Percentiles rank a stretch among this genome's conserved stretches.
phyloP scores from a whole-genome alignment of 805 yeast genomes.

The Starmerella stellata region DNA sequence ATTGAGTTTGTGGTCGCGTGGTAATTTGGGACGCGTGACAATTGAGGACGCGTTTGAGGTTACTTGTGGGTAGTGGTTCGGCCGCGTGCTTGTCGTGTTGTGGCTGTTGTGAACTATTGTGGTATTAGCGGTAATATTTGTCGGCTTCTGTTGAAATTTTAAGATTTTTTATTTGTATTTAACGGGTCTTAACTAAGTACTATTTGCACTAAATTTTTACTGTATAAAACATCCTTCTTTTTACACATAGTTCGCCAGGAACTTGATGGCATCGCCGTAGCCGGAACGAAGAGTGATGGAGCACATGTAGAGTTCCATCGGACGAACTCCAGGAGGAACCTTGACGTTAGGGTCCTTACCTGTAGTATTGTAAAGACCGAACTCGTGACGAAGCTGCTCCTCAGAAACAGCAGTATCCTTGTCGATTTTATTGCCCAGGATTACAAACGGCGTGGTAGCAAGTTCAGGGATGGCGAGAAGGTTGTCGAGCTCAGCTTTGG shows the following conservation, averaged over 20 bases:
- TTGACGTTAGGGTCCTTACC: constrained; percentile 64
- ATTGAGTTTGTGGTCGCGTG: too few species aligned
- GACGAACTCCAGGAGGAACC: constrained; percentile 51
- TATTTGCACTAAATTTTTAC: too few species aligned
- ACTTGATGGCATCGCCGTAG: constrained; percentile 93
- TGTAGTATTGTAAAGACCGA: constrained; percentile 75
- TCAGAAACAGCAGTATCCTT: constrained; percentile 87
- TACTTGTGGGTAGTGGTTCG: too few species aligned
- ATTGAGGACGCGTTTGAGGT: too few species aligned
- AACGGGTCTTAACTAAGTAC: too few species aligned
- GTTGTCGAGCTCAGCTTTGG: constrained; percentile 86
- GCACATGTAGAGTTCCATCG: constrained; percentile 93
- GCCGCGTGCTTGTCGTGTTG: too few species aligned
- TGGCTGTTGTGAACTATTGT: too few species aligned
- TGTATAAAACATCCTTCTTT: neutral
- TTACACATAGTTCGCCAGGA: constrained; percentile 90
- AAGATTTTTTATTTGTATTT: too few species aligned
- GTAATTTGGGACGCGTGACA: too few species aligned
- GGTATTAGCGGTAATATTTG: too few species aligned
- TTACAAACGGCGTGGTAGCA: constrained; percentile 70
- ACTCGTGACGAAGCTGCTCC: constrained; percentile 76
- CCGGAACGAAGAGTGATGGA: constrained; percentile 98
- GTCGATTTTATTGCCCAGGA: constrained; percentile 94
- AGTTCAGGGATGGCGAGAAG: constrained; percentile 85
- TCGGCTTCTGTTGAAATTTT: too few species aligned